Evolutionary conservation across 805 yeast genomes (phyloP).

Genomic region (Teunomyces tritomae): DNA sequence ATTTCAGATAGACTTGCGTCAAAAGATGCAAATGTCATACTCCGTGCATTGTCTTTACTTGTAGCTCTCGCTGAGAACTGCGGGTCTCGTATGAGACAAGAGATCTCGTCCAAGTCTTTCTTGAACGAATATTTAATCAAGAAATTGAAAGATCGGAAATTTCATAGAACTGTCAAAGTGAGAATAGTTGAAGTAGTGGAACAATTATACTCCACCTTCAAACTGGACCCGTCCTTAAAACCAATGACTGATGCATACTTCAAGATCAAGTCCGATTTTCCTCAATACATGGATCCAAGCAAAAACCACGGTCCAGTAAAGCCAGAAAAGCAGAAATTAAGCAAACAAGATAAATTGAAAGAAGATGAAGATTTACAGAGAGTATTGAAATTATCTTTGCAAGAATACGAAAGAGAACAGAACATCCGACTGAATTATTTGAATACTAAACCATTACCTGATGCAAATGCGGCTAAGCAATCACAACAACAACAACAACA

Average conservation of each 20-base stretch:
- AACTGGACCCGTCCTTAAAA: conserved; percentile 70
- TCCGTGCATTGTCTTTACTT: conserved; percentile 35
- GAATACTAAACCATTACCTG: conserved; percentile 36
- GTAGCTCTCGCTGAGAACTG: conserved; percentile 44
- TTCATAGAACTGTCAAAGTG: conserved; percentile 67
- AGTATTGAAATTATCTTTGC: conserved; percentile 70
- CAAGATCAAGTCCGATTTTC: conserved; percentile 42
- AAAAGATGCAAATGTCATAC: conserved; percentile 41
- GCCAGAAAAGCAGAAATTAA: conserved; percentile 55
- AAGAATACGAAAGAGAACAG: conserved; percentile 52
- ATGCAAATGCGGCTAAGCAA: conserved; percentile 14
- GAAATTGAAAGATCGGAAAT: conserved; percentile 50
- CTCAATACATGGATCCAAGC: conserved; percentile 25
- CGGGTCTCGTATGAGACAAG: conserved; percentile 45
- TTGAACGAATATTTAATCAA: conserved; percentile 31
- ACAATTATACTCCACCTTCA: conserved; percentile 64
- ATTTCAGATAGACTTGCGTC: conserved; percentile 23
- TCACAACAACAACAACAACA: conserved; percentile 14
- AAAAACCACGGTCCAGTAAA: conserved; percentile 42
- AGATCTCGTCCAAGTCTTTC: conserved; percentile 38
- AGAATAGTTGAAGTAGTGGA: conserved; percentile 64
- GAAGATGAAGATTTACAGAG: conserved; percentile 82
- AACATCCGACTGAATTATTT: conserved; percentile 24
- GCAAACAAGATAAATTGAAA: conserved; percentile 42
- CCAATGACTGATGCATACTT: conserved; percentile 63